These are phyloP conservation scores for Pseudocercospora macadamiae DNA, from an alignment of 2,329 filamentous ascomycete genomes.

Conservation along the genomic window DNA sequence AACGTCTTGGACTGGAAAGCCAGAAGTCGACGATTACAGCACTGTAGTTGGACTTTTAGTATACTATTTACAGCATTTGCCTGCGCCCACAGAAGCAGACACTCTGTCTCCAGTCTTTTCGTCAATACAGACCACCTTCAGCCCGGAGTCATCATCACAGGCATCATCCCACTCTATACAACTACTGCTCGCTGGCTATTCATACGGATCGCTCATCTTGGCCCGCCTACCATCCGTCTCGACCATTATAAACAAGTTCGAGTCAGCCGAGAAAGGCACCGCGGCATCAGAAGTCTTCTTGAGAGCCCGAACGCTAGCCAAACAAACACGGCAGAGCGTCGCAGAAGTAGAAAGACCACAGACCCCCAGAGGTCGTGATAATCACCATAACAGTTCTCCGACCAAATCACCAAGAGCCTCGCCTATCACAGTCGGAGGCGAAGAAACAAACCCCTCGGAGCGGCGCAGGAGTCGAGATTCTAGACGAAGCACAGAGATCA, in stretches of 20 bases:
- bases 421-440: constrained; percentile 46
- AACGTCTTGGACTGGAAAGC: constrained; percentile 84
- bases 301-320: constrained; percentile 69
- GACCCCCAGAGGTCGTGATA: constrained; percentile 38
- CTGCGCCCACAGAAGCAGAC: constrained; percentile 1
- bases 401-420: constrained; percentile 16
- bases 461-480: constrained; percentile 48
- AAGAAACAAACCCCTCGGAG: constrained; percentile 47
- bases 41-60: constrained; percentile 80
- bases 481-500: constrained; percentile 37
- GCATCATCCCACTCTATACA: constrained; percentile 1
- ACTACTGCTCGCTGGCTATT: constrained; percentile 77
- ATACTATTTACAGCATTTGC: constrained; percentile 68
- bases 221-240: constrained; percentile 66
- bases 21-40: constrained; percentile 80
- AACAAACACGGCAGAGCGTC: constrained; percentile 60
- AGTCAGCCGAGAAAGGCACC: constrained; percentile 56
- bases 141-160: not conserved
- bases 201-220: constrained; percentile 84
- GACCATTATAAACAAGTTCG: constrained; percentile 63
- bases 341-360: constrained; percentile 29
- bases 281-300: constrained; percentile 69
- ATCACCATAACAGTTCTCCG: not conserved
- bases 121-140: not conserved
- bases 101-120: constrained; percentile 10